Evolutionary conservation across 371 early-diverging fungal genomes (phyloP).

Genomic region (Capniomyces stellatus): DNA sequence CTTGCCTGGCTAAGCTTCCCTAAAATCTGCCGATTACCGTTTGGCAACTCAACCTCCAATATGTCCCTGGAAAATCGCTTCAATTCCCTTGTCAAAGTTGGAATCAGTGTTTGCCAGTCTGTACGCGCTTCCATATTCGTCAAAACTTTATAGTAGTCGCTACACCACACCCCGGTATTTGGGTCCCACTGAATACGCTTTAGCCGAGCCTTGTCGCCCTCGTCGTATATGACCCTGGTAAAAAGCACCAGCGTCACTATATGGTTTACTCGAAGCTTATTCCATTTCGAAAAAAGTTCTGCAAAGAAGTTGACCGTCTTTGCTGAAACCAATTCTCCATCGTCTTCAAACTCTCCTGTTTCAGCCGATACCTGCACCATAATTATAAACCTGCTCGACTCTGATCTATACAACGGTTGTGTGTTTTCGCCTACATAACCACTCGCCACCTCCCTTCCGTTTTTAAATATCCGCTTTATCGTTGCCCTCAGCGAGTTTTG

Average conservation of each 20-base stretch:
- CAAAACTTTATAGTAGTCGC: conserved; percentile 89
- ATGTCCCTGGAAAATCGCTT: conserved; percentile 61
- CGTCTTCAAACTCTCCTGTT: conserved; percentile 94
- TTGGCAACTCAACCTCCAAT: conserved; percentile 26
- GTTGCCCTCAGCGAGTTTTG: conserved; percentile 61
- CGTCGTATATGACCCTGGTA: conserved; percentile 53
- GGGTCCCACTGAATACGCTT: neutral
- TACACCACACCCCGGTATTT: conserved; percentile 41
- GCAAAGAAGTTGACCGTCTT: conserved; percentile 77
- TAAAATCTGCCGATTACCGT: conserved; percentile 11
- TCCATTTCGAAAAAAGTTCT: conserved; percentile 78
- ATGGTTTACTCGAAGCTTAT: conserved; percentile 68
- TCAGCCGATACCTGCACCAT: conserved; percentile 90
- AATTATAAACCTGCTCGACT: conserved; percentile 80
- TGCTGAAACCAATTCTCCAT: conserved; percentile 83
- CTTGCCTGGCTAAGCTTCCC: conserved; percentile 51
- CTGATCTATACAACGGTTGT: conserved; percentile 79
- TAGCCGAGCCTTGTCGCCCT: conserved; percentile 24
- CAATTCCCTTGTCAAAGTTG: conserved; percentile 57
- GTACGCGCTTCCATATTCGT: conserved; percentile 77
- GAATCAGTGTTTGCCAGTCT: conserved; percentile 70
- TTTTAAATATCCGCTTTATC: conserved; percentile 63
- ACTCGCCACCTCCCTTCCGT: conserved; percentile 29
- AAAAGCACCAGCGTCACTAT: conserved; percentile 89
- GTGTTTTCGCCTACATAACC: conserved; percentile 67